These are phyloP conservation scores for Thinopyrum elongatum DNA, from an alignment of 176 grass and related monocot species.

Conservation along the genomic window DNA sequence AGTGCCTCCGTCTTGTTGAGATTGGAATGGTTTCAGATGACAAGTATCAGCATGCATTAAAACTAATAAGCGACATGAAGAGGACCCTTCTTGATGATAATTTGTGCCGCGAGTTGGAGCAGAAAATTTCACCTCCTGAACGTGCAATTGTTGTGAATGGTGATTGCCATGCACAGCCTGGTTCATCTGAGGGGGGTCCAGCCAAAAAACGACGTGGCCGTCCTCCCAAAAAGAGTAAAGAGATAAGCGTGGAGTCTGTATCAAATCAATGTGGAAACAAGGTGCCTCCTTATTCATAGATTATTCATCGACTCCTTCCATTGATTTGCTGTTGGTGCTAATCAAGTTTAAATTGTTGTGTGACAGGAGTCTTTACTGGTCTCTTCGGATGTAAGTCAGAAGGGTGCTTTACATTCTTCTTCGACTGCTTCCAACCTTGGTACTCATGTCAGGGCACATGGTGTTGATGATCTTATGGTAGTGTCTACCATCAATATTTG, in stretches of 20 bases:
- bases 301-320: neutral
- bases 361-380: conserved; percentile 49
- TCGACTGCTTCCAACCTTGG: conserved; percentile 69
- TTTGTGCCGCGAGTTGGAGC: conserved; percentile 59
- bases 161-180: conserved; percentile 47
- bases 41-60: conserved; percentile 59
- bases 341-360: conserved; percentile 7
- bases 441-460: conserved; percentile 57
- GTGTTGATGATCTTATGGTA: conserved; percentile 72
- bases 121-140: conserved; percentile 52
- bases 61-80: conserved; percentile 49
- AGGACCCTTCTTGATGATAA: conserved; percentile 71
- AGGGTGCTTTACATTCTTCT: conserved; percentile 54
- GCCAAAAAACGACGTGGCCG: conserved; percentile 64
- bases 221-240: conserved; percentile 72
- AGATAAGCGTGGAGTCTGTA: conserved; percentile 47
- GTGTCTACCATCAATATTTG: neutral
- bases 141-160: conserved; percentile 38
- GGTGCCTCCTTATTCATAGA: conserved; percentile 13
- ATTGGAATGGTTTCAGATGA: conserved; percentile 58
- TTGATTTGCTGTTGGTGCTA: conserved; percentile 4
- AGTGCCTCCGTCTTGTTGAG: conserved; percentile 74
- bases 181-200: conserved; percentile 51
- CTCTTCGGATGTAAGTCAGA: conserved; percentile 45
- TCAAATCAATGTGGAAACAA: conserved; percentile 42